phyloP scores from a whole-genome alignment of 345 rosid genomes.

The Lepidium aucheri region DNA sequence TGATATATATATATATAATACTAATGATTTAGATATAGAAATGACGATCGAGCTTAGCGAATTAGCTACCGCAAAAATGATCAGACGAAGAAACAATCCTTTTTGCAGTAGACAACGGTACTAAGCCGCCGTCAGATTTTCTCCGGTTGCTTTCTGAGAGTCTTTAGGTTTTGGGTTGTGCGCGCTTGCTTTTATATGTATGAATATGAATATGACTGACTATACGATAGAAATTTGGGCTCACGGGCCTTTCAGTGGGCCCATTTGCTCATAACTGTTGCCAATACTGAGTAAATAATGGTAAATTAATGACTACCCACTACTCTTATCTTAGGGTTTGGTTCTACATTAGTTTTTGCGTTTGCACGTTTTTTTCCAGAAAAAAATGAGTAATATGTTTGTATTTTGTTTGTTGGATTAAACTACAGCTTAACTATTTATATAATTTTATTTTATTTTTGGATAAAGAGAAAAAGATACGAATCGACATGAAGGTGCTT shows the following conservation, averaged over 20 bases:
- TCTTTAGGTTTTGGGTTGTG: constrained; percentile 5
- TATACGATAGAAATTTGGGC: neutral
- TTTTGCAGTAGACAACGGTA: constrained; percentile 19
- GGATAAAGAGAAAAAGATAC: neutral
- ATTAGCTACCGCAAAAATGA: constrained; percentile 17
- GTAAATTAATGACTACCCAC: neutral
- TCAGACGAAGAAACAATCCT: constrained; percentile 10
- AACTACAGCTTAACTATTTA: neutral
- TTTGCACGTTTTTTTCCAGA: neutral
- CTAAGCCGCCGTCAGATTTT: constrained; percentile 20
- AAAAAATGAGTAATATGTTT: neutral
- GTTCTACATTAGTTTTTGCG: neutral
- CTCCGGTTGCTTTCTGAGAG: constrained; percentile 1
- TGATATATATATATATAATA: neutral
- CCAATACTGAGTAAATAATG: too few species aligned
- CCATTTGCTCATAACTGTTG: neutral
- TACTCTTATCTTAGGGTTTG: neutral
- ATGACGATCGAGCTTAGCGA: neutral
- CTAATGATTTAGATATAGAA: neutral
- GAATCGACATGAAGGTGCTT: neutral
- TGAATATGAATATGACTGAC: too few species aligned
- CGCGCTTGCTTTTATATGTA: too few species aligned
- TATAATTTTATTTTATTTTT: neutral
- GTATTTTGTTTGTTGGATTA: neutral
- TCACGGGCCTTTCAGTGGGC: constrained; percentile 7